phyloP scores from a whole-genome alignment of 495 filamentous ascomycete species.

The Neurospora sp. region DNA sequence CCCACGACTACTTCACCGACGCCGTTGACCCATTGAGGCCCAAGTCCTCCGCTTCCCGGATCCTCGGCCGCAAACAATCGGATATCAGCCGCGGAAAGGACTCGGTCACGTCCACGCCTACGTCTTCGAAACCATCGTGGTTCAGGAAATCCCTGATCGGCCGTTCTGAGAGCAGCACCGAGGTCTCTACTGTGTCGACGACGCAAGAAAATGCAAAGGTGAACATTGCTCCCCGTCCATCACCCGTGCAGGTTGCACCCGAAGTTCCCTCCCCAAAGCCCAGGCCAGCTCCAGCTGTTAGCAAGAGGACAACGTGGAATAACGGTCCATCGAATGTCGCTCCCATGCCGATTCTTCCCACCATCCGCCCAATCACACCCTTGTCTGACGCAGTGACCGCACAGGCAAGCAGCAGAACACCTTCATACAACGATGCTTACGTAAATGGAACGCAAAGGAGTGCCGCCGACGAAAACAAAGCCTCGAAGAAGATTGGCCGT shows the following conservation, averaged over 20 bases:
- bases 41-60: conserved; percentile 77
- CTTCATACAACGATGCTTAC: conserved; percentile 39
- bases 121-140: conserved; percentile 84
- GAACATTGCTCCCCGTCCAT: conserved; percentile 36
- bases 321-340: conserved; percentile 71
- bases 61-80: conserved; percentile 80
- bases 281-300: conserved; percentile 47
- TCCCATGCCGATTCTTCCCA: conserved; percentile 95
- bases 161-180: conserved; percentile 35
- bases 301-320: conserved; percentile 82
- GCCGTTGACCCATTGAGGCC: conserved; percentile 86
- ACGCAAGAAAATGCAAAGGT: conserved; percentile 15
- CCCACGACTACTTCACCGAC: conserved; percentile 93
- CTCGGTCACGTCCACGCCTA: conserved; percentile 51
- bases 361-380: conserved; percentile 89
- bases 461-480: conserved; percentile 50
- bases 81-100: conserved; percentile 60
- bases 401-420: conserved; percentile 52
- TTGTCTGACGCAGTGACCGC: conserved; percentile 87
- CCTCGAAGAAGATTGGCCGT: conserved; percentile 85
- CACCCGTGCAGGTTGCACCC: conserved; percentile 46
- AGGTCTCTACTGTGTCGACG: conserved; percentile 20
- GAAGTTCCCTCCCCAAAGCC: conserved; percentile 46
- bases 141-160: conserved; percentile 88
- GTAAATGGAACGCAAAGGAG: conserved; percentile 17